Conservation (phyloP, 2,329 filamentous ascomycete genomes). For the Microdochium nivale region DNA sequence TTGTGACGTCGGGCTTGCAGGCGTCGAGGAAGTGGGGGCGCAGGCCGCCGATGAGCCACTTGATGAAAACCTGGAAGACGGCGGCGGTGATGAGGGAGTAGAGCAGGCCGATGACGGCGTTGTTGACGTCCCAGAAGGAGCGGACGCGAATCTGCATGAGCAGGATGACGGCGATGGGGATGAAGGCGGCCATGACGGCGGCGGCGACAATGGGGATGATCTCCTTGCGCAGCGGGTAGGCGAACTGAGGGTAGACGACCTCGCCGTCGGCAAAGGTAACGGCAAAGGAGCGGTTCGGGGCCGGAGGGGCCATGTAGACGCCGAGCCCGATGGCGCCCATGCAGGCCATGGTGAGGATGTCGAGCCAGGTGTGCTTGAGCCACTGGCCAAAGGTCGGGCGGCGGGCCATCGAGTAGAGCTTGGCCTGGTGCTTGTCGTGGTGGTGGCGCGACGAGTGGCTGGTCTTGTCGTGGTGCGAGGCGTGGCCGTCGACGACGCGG, state of each 20-base stretch:
- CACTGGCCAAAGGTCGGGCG: constrained; percentile 60
- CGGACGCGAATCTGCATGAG: constrained; percentile 59
- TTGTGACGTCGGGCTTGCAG: constrained; percentile 49
- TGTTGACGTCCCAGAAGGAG: constrained; percentile 64
- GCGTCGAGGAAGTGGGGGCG: constrained; percentile 65
- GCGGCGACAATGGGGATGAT: constrained; percentile 65
- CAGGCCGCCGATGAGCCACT: constrained; percentile 65
- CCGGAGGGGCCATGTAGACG: constrained; percentile 55
- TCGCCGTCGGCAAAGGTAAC: constrained; percentile 58
- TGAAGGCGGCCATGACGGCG: constrained; percentile 53
- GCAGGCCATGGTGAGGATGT: constrained; percentile 57
- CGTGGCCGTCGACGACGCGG: not conserved
- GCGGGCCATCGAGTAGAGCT: constrained; percentile 31
- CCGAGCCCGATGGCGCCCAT: constrained; percentile 61
- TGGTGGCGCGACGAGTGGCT: not conserved
- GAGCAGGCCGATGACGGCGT: constrained; percentile 59
- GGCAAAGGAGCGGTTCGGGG: constrained; percentile 61
- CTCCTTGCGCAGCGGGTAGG: constrained; percentile 61
- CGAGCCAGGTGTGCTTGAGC: constrained; percentile 59
- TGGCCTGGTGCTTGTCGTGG: not conserved
- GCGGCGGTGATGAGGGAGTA: constrained; percentile 62
- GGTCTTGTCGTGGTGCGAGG: not conserved
- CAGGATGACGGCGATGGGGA: constrained; percentile 59
- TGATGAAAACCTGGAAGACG: constrained; percentile 71
- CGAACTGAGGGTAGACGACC: constrained; percentile 62